phyloP scores from a whole-genome alignment of 176 grass and related monocot species.

The bread wheat (Triticum aestivum) region IWGSC_CS_RefSeq_v2.1 NC_057807.1:662853488-662853987 shows the following conservation, averaged over 20 bases:
- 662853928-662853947: neutral
- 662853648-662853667: neutral
- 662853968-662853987: neutral
- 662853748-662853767: neutral
- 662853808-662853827: neutral
- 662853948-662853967: neutral
- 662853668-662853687: neutral
- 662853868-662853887: neutral
- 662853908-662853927: neutral
- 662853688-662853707: neutral
- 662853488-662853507: neutral
- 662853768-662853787: neutral
- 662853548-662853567: neutral
- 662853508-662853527: neutral
- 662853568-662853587: neutral
- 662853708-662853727: neutral
- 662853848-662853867: neutral
- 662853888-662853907: neutral
- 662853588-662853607: constrained; percentile 5
- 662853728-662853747: neutral
- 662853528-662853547: neutral
- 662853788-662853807: neutral
- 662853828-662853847: neutral
- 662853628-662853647: neutral
- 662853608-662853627: neutral